Base-by-base conservation (phyloP, 257 asterid genomes). In the Coffea canephora region DNA sequence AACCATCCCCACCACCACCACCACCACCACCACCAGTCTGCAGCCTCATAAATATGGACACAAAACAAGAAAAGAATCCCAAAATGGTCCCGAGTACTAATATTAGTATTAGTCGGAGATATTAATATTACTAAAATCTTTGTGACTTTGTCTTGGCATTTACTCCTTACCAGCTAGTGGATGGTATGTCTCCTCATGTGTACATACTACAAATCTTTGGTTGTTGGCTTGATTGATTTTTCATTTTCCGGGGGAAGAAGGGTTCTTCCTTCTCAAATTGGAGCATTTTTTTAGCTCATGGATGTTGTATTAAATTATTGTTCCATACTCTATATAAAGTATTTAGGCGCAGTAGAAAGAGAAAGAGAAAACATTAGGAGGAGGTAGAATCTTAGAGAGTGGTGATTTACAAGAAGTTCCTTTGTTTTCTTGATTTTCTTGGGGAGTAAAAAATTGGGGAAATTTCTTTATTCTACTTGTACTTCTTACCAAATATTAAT, bases 1-100 rank as follows among this genome's bases (percentile, higher is more conserved):
- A 73, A 72, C 61, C 89, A 89, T 73, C 79, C 91, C 36, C 89
- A 87, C 34, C 34, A 31, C 34, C 34, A 31, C 34, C 34, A 31
- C 34, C 34, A 72, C 61, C 89, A 89, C 71, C 79, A 90, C 36
- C 89, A 87, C 84, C 86, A 88, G 74, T 86, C 94, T 67, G 90
- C 93, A 12, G 86, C 89, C 66, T 90, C 93, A 0, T 89, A 80
- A 79, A 39, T 62, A 45, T 39, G 36, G 36, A 45, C 6, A 57
- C 12, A 57, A 27, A 1, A 52, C 57, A 52, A 39, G 43, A 39
- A 39, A 4, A 39, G 5, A 39, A 39, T 39, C 43, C 50, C 43
- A 7, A 13, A 48, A 55, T 43, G 12, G 75, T 54, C 50, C 71
- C 34, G n/a, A 3, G 49, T 27, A 4, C 34, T 31, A 31, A 0